phyloP scores from a whole-genome alignment of 2,329 filamentous ascomycete genomes.

The Hypoxylon sp. region DNA sequence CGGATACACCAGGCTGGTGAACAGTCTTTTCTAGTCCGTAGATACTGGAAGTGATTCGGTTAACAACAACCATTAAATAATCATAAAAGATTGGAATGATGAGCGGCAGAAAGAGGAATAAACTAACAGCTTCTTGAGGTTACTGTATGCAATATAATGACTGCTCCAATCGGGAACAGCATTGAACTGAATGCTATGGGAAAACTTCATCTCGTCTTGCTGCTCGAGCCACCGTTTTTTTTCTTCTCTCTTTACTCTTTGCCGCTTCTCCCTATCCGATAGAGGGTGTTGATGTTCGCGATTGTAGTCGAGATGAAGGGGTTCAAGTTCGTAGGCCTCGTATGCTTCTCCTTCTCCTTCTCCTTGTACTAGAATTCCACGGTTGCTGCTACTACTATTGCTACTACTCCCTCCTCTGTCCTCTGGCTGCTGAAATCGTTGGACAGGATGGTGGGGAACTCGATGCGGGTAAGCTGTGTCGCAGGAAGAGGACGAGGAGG shows the following conservation, averaged over 20 bases:
- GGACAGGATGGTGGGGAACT: slow-evolving; percentile 31
- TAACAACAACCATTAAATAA: slow-evolving; percentile 2
- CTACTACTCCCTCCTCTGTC: slow-evolving; percentile 43
- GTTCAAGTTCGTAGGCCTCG: slow-evolving; percentile 46
- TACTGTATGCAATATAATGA: slow-evolving; percentile 98
- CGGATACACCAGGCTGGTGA: slow-evolving; percentile 69
- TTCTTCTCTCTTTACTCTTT: slow-evolving; percentile 59
- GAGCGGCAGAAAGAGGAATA: neutral
- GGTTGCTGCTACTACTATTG: neutral
- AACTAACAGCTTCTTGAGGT: slow-evolving; percentile 94
- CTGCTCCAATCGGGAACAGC: slow-evolving; percentile 99
- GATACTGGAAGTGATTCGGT: slow-evolving; percentile 67
- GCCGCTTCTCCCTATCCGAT: slow-evolving; percentile 46
- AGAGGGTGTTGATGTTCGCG: neutral
- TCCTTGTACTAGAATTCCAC: neutral
- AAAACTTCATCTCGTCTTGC: slow-evolving; percentile 97
- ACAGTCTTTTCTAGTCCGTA: slow-evolving; percentile 91
- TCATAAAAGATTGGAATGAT: neutral
- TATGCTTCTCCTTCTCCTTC: slow-evolving; percentile 33
- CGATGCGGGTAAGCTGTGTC: slow-evolving; percentile 36
- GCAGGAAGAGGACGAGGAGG: slow-evolving; percentile 48
- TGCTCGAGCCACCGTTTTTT: slow-evolving; percentile 77
- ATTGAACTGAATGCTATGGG: slow-evolving; percentile 99
- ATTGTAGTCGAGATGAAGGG: slow-evolving; percentile 40
- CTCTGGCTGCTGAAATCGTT: slow-evolving; percentile 33